Base-by-base conservation (phyloP, 2,329 filamentous ascomycete genomes). In the Colletotrichum sp. region DNA sequence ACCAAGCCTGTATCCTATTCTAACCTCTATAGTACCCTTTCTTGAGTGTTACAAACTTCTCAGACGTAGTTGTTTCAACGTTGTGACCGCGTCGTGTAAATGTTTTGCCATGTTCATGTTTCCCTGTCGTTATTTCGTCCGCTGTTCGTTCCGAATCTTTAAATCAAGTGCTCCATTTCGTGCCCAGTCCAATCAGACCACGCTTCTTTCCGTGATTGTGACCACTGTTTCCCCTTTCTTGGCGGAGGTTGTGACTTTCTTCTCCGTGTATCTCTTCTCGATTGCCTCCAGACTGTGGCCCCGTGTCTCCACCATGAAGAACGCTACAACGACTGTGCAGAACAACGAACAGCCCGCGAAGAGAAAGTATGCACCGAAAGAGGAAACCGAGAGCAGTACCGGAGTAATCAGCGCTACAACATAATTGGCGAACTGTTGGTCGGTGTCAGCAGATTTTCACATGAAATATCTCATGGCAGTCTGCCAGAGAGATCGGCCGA, bases 371-470 rank as follows among this genome's bases (percentile, higher is more conserved):
- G 86, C 85, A 1, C 84, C 87, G 66, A 82, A 88, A 1, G 81
- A 81, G 0, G 86, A 83, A 48, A 80, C 82, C 5, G 85, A 80
- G 4, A 88, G 78, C 2, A 88, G 77, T 1, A 85, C 81, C 0
- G 87, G 86, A 0, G 87, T 88, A 1, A 86, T 83, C 5, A 89
- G 82, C 0, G 87, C 87, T 1, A 89, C 85, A 3, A 88, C 70
- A 39, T 86, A 89, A 52, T 89, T 89, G 18, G 85, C 82, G 27
- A 85, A 70, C 85, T 86, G 1, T 76, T 13, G 76, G 25, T 6
- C 13, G 15, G 5, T 48, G 12, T 75, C 28, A 76, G 22, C 8
- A 36, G 55, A 9, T 48, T 25, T 18, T 22, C 28, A 52, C 4
- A n/a, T 32, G 25, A 25, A 34, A n/a, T 28, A 27, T 5, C 25